Base-by-base conservation (phyloP, 441 rosid species). In the Gossypium davidsonii region DNA sequence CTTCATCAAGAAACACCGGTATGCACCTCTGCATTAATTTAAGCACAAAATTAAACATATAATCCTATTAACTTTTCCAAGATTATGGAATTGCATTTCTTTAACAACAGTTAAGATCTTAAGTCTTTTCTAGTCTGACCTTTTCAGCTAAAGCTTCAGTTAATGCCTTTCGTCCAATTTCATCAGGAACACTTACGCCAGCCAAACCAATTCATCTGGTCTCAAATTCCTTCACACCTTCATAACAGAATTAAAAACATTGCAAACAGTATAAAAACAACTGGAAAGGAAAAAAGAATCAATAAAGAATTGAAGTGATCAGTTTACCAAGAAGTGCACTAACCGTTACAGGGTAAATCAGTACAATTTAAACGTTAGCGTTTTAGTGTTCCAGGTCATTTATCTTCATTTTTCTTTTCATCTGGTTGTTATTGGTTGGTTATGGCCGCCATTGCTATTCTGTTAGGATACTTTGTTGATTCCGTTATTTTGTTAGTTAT, bases 181-280 rank as follows among this genome's bases (percentile, higher is more conserved):
- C 89, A 82, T 90, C 96, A 53, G 88, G 85, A 31, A 89, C 96
- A 75, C 86, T 86, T 68, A 84, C 91, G 53, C 93, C 93, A 70
- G 96, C 93, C 96, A 91, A 90, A 72, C 96, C 93, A 79, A 90
- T 88, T 93, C 96, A 90, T 72, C 86, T 88, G 66, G 90, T 85
- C 68, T 90, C 91, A 69, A 88, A 88, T 74, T 87, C 93, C 79
- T 78, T 88, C 82, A 90, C 85, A 64, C 96, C 96, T 90, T 82
- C 66, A 67, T 18, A 39, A 63, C 49, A 37, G 18, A 59, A 12
- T 14, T 31, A 28, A 31, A 59, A 63, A 18, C 21, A 58, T 34
- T 1, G 18, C 61, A 73, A 73, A 42, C 56, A 28, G 6, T 4
- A 28, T 31, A 31, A 34, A 34, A 34, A 34, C 8, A 6, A 34